Conservation (phyloP, 306 rosid species). For the Alnus rubra region DNA sequence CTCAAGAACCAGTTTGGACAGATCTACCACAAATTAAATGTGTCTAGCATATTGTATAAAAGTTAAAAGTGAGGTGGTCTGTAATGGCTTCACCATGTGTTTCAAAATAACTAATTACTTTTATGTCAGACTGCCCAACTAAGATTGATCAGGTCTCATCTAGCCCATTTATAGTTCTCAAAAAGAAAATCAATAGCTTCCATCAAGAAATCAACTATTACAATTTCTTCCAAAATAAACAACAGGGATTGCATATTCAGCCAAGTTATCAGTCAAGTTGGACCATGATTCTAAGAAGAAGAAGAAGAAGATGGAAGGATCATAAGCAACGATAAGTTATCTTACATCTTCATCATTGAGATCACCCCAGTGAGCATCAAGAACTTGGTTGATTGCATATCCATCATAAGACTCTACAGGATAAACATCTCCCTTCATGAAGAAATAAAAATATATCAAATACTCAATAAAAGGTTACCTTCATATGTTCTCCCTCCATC, state of each 20-base stretch:
- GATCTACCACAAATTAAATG: background rate
- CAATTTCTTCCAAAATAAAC: background rate
- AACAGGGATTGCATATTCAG: background rate
- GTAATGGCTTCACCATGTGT: background rate
- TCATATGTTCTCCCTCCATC: background rate
- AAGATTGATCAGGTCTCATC: background rate
- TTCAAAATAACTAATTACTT: background rate
- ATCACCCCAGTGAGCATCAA: conserved; percentile 91
- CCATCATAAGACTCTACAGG: conserved; percentile 70
- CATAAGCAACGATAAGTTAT: conserved; percentile 16
- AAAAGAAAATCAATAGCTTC: background rate
- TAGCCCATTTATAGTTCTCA: background rate
- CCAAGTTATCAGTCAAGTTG: background rate
- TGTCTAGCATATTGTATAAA: background rate
- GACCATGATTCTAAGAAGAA: conserved; percentile 15
- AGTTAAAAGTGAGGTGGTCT: background rate
- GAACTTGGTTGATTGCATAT: conserved; percentile 66
- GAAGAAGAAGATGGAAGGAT: conserved; percentile 18
- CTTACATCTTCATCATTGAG: conserved; percentile 81
- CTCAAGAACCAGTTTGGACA: background rate
- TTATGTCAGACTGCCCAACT: background rate
- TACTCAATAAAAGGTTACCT: background rate
- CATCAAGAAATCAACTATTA: background rate
- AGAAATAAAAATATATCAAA: conserved; percentile 9
- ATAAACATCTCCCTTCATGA: conserved; percentile 84